Evolutionary conservation across 176 grass and related monocot genomes (phyloP).

Genomic region (Oryza meridionalis): DNA sequence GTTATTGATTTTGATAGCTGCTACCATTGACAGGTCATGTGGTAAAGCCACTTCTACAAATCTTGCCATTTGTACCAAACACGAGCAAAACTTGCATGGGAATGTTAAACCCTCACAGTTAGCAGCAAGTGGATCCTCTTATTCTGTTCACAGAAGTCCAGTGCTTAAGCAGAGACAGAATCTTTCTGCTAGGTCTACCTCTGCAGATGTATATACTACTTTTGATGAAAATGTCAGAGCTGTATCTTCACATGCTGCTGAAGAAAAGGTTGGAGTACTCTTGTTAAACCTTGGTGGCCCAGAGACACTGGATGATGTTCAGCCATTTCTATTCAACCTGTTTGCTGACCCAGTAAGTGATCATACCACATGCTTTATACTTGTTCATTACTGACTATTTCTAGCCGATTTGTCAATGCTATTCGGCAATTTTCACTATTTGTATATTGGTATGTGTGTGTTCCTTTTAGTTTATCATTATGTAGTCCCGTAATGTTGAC

Average conservation of each 20-base stretch:
- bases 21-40: slow-evolving; percentile 36
- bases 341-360: slow-evolving; percentile 89
- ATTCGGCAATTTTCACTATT: not conserved
- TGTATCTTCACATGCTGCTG: slow-evolving; percentile 29
- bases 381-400: slow-evolving; percentile 19
- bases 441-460: not conserved
- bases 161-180: slow-evolving; percentile 26
- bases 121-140: slow-evolving; percentile 31
- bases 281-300: slow-evolving; percentile 95
- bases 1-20: slow-evolving; percentile 16
- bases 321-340: slow-evolving; percentile 95
- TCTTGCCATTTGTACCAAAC: slow-evolving; percentile 13
- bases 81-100: slow-evolving; percentile 1
- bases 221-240: slow-evolving; percentile 40
- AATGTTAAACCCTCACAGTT: slow-evolving; percentile 38
- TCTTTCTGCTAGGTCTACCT: slow-evolving; percentile 38
- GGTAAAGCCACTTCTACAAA: slow-evolving; percentile 11
- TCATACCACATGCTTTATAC: slow-evolving; percentile 9
- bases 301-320: slow-evolving; percentile 88
- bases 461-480: not conserved
- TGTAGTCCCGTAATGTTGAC: not conserved
- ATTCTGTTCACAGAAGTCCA: slow-evolving; percentile 27
- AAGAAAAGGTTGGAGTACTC: slow-evolving; percentile 90
- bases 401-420: not conserved
- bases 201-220: slow-evolving; percentile 38